Base-by-base conservation (phyloP, 495 filamentous ascomycete genomes). In the Alectoria sarmentosa region DNA sequence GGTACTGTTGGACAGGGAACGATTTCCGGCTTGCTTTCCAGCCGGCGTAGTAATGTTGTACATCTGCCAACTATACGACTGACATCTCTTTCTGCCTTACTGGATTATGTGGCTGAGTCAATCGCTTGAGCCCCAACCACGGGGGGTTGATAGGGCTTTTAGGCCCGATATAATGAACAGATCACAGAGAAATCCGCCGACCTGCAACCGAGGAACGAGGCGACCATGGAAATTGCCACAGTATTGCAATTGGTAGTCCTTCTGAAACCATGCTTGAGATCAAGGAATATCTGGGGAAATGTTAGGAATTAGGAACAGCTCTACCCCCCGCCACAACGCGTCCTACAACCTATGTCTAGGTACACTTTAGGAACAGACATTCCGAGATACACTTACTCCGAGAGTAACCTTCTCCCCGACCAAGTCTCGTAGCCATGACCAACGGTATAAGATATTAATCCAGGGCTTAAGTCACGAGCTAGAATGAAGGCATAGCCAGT, bases 401-500 rank as follows among this genome's bases (percentile, higher is more conserved):
- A 67, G 86, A 87, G 67, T 85, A 88, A 69, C 52, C 74, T 75
- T 1, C 86, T 83, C 8, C 85, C 84, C 21, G 70, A 70, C 84
- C 85, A 89, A 3, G 89, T 86, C 46, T 84, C 80, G 57, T 74
- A 75, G 4, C 86, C 86, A 71, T 89, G 88, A 7, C 86, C 86
- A 36, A 88, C 64, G 67, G 81, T 75, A 67, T 84, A 89, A 5
- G 80, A 77, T 42, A 86, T 78, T 32, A 88, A 71, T n/a, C 86
- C 70, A 0, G 86, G 86, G 1, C 86, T 86, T 74, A 88, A 88
- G 63, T 89, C 86, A 58, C 86, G 71, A 3, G 86, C 86, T 28
- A 85, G 72, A 67, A 88, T 88, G 42, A 88, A 86, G 8, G 86
- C 84, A 72, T 86, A 88, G 3, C 85, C 86, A 7, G 86, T 88